Evolutionary conservation across 257 asterid genomes (phyloP), one percentile per base, ranked within the genome.

Genomic region (Leonotis leonurus): DNA sequence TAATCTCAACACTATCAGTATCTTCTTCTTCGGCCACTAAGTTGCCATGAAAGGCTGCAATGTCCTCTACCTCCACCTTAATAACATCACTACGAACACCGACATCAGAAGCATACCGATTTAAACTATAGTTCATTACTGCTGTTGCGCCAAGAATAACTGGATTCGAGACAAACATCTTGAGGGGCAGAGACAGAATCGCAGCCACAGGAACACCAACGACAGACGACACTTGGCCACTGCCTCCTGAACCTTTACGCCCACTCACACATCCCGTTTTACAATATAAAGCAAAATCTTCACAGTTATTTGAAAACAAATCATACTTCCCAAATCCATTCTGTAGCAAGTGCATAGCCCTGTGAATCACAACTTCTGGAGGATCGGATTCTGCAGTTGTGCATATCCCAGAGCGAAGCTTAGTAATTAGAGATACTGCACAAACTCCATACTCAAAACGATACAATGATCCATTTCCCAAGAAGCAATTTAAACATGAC

Each of bases 401-500:
- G 70, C 78, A 67, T 8, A 65, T 67, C 32, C 78, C 78, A 3
- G 63, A 54, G 11, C 73, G 66, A 25, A 66, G 10, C 62, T 54
- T 67, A 9, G 70, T 55, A 21, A 67, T 11, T 7, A 73, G 54
- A 25, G 44, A 16, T 17, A 53, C 20, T n/a, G 9, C 8, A 20
- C 32, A 3, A 39, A 67, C 78, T 36, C 63, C 78, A 56, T 73
- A 73, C 51, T 73, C 62, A 3, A 45, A 73, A 54, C 70, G 67
- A 18, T 27, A 46, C 58, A 73, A 12, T 1, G 51, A 67, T 11
- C 70, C 73, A 4, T 62, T 29, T 17, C 70, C 70, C 27, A 67
- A 33, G 67, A 73, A 73, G 62, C 78, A 73, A 20, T 63, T 73
- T 59, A 73, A 56, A 35, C 78, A 73, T 2, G 78, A 73, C 64